These are phyloP conservation scores for Zopfia rhizophila DNA, from an alignment of 2,329 filamentous ascomycete genomes.

Conservation along the genomic window DNA sequence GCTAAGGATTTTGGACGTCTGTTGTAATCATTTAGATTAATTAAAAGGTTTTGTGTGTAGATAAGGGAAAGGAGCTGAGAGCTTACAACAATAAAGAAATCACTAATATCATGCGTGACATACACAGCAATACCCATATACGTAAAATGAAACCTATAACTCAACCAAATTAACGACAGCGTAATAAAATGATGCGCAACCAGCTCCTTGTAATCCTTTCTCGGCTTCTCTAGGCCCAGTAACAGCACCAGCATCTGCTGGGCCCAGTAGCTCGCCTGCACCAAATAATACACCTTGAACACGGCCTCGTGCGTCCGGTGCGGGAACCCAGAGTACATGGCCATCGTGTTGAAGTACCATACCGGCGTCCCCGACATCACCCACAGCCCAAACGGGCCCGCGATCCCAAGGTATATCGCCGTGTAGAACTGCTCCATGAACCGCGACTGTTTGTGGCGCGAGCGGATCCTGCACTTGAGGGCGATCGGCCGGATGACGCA, in stretches of 20 bases:
- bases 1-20: constrained; percentile 92
- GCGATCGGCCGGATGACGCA: constrained; percentile 83
- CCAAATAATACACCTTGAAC: constrained; percentile 96
- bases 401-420: constrained; percentile 85
- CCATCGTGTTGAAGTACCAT: constrained; percentile 93
- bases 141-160: constrained; percentile 96
- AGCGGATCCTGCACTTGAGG: constrained; percentile 73
- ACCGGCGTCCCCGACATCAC: constrained; percentile 90
- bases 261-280: constrained; percentile 94
- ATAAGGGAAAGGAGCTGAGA: not conserved
- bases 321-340: constrained; percentile 90
- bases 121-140: constrained; percentile 95
- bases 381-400: constrained; percentile 85
- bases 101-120: constrained; percentile 91
- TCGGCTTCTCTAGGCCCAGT: constrained; percentile 87
- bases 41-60: not conserved
- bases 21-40: constrained; percentile 10
- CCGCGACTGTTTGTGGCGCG: constrained; percentile 81
- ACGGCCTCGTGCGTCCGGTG: constrained; percentile 80
- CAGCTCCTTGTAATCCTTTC: constrained; percentile 95
- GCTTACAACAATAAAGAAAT: constrained; percentile 92
- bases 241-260: constrained; percentile 91
- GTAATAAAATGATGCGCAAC: constrained; percentile 93
- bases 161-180: constrained; percentile 81
- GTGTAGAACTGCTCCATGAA: constrained; percentile 99